Evolutionary conservation across 2,329 filamentous ascomycete species (phyloP).

Genomic region (Macroventuria anomochaeta): DNA sequence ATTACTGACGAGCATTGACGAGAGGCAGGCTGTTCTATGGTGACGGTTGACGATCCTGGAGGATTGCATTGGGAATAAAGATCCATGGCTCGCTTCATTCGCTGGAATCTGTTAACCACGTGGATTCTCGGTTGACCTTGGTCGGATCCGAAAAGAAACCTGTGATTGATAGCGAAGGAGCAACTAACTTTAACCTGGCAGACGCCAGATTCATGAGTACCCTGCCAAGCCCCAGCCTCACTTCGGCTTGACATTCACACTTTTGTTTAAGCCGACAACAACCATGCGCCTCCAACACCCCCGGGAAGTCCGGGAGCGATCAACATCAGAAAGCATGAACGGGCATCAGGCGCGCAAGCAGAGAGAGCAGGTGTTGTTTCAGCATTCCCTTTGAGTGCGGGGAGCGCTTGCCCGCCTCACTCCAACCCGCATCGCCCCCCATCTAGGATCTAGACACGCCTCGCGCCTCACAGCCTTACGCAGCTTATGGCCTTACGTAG

Average conservation of each 20-base stretch:
- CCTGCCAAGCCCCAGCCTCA: background rate
- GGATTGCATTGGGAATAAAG: background rate
- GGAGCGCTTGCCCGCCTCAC: background rate
- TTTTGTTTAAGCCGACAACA: background rate
- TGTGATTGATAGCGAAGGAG: background rate
- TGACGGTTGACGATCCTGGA: background rate
- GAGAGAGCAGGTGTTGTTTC: background rate
- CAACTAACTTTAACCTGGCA: background rate
- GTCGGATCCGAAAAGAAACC: background rate
- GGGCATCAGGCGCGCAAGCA: background rate
- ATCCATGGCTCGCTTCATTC: background rate
- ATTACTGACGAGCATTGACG: background rate
- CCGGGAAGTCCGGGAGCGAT: background rate
- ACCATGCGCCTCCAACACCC: background rate
- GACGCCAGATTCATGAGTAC: background rate
- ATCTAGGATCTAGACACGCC: background rate
- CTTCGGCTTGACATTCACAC: background rate
- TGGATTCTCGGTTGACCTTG: background rate
- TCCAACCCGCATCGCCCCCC: background rate
- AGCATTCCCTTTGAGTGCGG: background rate
- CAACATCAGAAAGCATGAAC: background rate
- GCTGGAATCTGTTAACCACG: background rate
- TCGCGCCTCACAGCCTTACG: slow-evolving; percentile 1
- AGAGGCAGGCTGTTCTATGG: background rate
- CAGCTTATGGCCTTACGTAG: background rate